Conservation (phyloP, 495 filamentous ascomycete species). For the Friedmanniomyces simplex region DNA sequence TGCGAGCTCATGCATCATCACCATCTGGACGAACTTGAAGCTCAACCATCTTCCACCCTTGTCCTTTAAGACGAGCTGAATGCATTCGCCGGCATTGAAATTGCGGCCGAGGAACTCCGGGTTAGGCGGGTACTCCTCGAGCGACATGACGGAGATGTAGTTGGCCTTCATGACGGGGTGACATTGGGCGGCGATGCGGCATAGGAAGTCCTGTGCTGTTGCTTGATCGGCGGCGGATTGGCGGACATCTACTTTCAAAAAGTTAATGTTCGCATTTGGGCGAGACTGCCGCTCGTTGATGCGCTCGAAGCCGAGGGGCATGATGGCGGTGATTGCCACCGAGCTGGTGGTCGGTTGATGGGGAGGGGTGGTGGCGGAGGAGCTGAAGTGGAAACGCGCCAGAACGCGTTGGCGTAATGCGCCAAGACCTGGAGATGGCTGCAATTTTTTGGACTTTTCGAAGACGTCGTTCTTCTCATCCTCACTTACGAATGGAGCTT, state of each 20-base stretch:
- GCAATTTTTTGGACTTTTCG: background rate
- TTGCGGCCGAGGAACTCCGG: conserved; percentile 66
- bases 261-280: conserved; percentile 60
- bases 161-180: conserved; percentile 63
- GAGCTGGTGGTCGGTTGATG: no score
- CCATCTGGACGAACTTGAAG: conserved; percentile 69
- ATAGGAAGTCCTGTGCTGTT: conserved; percentile 58
- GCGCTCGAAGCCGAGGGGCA: conserved; percentile 59
- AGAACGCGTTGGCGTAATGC: background rate
- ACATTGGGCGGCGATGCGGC: conserved; percentile 68
- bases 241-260: conserved; percentile 64
- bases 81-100: conserved; percentile 75
- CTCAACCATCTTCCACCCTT: conserved; percentile 55
- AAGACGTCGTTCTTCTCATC: no score
- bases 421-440: background rate
- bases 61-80: conserved; percentile 66
- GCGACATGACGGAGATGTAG: conserved; percentile 55
- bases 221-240: conserved; percentile 34
- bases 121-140: conserved; percentile 70
- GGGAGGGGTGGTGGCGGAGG: no score
- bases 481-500: no score
- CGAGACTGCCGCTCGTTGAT: conserved; percentile 54
- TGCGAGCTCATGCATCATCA: conserved; percentile 73
- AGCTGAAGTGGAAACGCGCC: background rate
- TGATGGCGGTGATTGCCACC: no score